Conservation (phyloP, 108 stramenopile genomes). For the Schizochytrium sp. region DNA sequence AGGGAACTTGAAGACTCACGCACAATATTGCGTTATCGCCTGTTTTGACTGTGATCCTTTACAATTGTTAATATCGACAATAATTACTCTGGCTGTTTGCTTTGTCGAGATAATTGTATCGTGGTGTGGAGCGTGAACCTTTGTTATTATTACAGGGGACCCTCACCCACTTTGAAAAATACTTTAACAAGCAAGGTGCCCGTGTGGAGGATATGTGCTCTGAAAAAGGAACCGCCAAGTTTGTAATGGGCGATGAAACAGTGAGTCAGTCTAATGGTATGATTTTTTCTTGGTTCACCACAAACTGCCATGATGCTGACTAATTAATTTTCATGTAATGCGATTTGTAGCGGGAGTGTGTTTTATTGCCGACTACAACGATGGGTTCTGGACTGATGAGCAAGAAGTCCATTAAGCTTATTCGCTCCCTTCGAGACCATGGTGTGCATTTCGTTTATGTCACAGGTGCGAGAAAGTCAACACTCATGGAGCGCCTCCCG, state of each 20-base stretch:
- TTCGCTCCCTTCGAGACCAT: neutral
- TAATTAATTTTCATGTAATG: neutral
- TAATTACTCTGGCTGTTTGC: too few relatives aligned
- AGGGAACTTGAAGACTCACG: neutral
- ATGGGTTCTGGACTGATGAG: constrained; percentile 47
- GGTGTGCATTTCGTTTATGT: constrained; percentile 53
- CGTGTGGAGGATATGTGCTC: neutral
- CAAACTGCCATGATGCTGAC: neutral
- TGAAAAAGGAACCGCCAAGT: neutral
- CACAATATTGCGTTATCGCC: neutral
- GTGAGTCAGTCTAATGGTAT: neutral
- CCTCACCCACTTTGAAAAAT: neutral
- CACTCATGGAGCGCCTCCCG: neutral
- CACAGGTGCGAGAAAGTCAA: constrained; percentile 35
- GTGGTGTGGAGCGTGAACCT: neutral
- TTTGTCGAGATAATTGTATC: neutral
- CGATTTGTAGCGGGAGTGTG: neutral
- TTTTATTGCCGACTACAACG: constrained; percentile 15
- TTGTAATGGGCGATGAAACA: neutral
- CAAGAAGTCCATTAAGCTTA: constrained; percentile 25
- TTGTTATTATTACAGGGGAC: constrained; percentile 6
- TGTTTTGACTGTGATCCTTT: neutral
- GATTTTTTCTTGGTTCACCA: neutral
- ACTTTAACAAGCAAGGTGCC: constrained; percentile 27
- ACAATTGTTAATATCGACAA: too few relatives aligned